A percentile compares a stretch with the other conserved stretches of the same genome.
phyloP scores from a whole-genome alignment of 139 green algal genomes.

The Haematococcus lacustris region DNA sequence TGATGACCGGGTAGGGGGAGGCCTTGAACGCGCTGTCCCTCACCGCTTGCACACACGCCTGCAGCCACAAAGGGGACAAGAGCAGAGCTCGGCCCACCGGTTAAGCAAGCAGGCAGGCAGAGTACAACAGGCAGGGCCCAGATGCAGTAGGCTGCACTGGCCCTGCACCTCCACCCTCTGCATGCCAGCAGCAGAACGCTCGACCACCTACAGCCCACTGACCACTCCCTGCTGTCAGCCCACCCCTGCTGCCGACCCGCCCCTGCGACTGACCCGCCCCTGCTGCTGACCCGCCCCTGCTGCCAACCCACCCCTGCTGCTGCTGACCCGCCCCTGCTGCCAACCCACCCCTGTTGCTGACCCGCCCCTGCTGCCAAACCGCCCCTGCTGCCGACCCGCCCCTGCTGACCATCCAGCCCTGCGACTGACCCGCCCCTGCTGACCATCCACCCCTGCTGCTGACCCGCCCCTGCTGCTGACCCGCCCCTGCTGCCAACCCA shows the following conservation, averaged over 20 bases:
- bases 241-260: neutral
- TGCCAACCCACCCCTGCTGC: too few relatives aligned
- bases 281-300: too few relatives aligned
- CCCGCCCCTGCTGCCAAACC: too few relatives aligned
- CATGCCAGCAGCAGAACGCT: neutral
- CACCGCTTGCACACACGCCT: constrained; percentile 27
- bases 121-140: neutral
- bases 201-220: neutral
- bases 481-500: too few relatives aligned
- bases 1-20: constrained; percentile 31
- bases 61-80: neutral
- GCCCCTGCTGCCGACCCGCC: too few relatives aligned
- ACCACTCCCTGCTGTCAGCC: neutral
- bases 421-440: too few relatives aligned
- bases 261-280: too few relatives aligned
- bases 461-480: too few relatives aligned
- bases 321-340: too few relatives aligned
- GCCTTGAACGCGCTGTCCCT: constrained; percentile 10
- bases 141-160: neutral
- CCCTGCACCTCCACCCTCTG: neutral
- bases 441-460: too few relatives aligned
- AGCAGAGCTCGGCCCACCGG: neutral
- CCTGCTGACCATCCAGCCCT: too few relatives aligned
- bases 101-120: neutral
- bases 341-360: too few relatives aligned